Evolutionary conservation across 371 early-diverging fungal genomes (phyloP).

Genomic region (Lichtheimia ramosa): DNA sequence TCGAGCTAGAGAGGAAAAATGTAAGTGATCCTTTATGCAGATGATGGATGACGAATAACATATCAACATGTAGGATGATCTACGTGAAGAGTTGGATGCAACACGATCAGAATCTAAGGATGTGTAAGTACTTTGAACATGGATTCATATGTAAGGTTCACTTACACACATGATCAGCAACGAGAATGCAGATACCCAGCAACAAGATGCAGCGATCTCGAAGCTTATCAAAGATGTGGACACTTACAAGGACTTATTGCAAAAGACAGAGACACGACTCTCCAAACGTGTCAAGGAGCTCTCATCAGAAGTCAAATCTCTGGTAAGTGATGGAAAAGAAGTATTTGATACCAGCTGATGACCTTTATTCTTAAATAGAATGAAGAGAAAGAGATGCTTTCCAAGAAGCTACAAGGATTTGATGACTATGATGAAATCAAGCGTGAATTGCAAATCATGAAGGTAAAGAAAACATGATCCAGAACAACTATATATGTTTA

Average conservation of each 20-base stretch:
- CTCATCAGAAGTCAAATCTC: conserved; percentile 39
- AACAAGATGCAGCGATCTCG: conserved; percentile 44
- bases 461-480: conserved; percentile 42
- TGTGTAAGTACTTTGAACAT: background rate
- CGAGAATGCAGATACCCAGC: conserved; percentile 5
- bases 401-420: conserved; percentile 49
- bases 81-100: conserved; percentile 48
- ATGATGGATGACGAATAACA: too few relatives aligned
- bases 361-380: background rate
- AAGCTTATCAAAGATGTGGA: conserved; percentile 58
- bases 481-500: background rate
- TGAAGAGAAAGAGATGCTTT: conserved; percentile 50
- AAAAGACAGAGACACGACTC: conserved; percentile 45
- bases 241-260: conserved; percentile 44
- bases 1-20: conserved; percentile 71
- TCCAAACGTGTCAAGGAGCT: conserved; percentile 54
- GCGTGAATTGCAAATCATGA: conserved; percentile 83
- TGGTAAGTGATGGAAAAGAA: conserved; percentile 24
- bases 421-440: conserved; percentile 86
- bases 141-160: background rate
- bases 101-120: conserved; percentile 24
- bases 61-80: conserved; percentile 23
- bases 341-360: conserved; percentile 3
- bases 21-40: conserved; percentile 19
- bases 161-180: background rate